These are phyloP conservation scores for Colletotrichum spinosum DNA, from an alignment of 2,329 filamentous ascomycete species.

Conservation along the genomic window DNA sequence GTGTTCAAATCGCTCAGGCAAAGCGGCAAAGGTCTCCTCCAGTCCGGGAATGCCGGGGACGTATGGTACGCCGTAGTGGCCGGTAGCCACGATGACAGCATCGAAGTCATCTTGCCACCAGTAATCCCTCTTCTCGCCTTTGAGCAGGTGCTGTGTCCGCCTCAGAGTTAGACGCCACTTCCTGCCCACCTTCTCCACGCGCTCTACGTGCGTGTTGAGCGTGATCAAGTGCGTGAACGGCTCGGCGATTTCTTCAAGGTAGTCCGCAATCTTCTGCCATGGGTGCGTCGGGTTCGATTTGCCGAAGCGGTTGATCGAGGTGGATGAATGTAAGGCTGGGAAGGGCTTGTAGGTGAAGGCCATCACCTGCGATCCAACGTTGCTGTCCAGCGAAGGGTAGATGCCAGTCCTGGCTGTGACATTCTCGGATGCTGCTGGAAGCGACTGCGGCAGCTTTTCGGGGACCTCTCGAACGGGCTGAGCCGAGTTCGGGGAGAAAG, in stretches of 20 bases:
- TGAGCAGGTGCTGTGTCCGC: slow-evolving; percentile 53
- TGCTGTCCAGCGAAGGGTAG: slow-evolving; percentile 66
- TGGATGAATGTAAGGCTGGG: slow-evolving; percentile 52
- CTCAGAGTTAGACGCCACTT: slow-evolving; percentile 64
- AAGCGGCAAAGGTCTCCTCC: slow-evolving; percentile 49
- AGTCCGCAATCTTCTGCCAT: slow-evolving; percentile 53
- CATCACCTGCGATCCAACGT: slow-evolving; percentile 67
- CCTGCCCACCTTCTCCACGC: slow-evolving; percentile 55
- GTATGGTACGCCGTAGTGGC: slow-evolving; percentile 53
- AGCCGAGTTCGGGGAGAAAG: slow-evolving; percentile 49
- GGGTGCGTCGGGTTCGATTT: slow-evolving; percentile 63
- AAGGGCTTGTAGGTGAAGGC: slow-evolving; percentile 64
- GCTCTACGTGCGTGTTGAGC: slow-evolving; percentile 68
- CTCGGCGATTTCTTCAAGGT: slow-evolving; percentile 64
- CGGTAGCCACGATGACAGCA: slow-evolving; percentile 54
- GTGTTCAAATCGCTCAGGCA: slow-evolving; percentile 52
- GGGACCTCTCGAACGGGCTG: slow-evolving; percentile 58
- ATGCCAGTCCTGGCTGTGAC: slow-evolving; percentile 44
- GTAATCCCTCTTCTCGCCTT: slow-evolving; percentile 50
- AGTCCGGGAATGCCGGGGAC: slow-evolving; percentile 55
- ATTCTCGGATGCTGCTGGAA: slow-evolving; percentile 48
- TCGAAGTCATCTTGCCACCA: slow-evolving; percentile 55
- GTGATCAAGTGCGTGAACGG: slow-evolving; percentile 59
- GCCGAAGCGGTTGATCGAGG: slow-evolving; percentile 50
- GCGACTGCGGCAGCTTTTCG: slow-evolving; percentile 50